Evolutionary conservation across 768 basidiomycete genomes (phyloP).

Genomic region (Suillus alpinus): DNA sequence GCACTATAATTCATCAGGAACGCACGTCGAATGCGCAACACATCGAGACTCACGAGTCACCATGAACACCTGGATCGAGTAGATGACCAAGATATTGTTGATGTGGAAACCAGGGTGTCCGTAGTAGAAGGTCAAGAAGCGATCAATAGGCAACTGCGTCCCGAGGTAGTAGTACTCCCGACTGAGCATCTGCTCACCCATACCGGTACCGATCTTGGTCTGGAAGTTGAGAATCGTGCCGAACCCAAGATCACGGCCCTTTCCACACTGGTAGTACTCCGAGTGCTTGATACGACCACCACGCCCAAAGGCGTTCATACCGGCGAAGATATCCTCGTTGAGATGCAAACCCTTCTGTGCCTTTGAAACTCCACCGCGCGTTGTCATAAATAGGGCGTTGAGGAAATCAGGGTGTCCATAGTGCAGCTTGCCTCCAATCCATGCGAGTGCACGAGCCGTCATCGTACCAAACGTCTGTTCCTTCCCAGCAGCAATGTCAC

Average conservation of each 20-base stretch:
- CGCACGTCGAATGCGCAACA: neutral
- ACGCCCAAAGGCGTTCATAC: constrained; percentile 98
- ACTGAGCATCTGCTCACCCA: constrained; percentile 99
- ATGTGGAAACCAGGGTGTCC: constrained; percentile 99
- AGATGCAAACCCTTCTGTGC: constrained; percentile 98
- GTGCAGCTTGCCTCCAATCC: constrained; percentile 98
- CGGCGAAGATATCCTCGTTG: constrained; percentile 99
- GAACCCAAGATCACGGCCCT: constrained; percentile 98
- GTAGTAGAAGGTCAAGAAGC: constrained; percentile 99
- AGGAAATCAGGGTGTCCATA: constrained; percentile 99
- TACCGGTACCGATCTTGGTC: constrained; percentile 99
- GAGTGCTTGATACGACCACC: constrained; percentile 99
- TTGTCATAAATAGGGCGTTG: constrained; percentile 97
- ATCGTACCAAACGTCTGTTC: constrained; percentile 99
- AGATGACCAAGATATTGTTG: constrained; percentile 99
- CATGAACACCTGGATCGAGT: constrained; percentile 98
- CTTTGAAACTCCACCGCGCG: constrained; percentile 97
- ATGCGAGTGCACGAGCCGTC: constrained; percentile 90
- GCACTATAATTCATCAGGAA: constrained; percentile 45
- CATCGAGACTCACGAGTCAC: constrained; percentile 65
- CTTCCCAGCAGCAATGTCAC: constrained; percentile 98
- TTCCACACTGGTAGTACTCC: constrained; percentile 99
- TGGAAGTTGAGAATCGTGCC: constrained; percentile 99
- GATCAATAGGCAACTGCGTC: constrained; percentile 95
- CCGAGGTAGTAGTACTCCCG: constrained; percentile 99